Evolutionary conservation across 2,329 filamentous ascomycete species (phyloP), one percentile per base, ranked within the genome.

Genomic region (Biscogniauxia mediterranea): DNA sequence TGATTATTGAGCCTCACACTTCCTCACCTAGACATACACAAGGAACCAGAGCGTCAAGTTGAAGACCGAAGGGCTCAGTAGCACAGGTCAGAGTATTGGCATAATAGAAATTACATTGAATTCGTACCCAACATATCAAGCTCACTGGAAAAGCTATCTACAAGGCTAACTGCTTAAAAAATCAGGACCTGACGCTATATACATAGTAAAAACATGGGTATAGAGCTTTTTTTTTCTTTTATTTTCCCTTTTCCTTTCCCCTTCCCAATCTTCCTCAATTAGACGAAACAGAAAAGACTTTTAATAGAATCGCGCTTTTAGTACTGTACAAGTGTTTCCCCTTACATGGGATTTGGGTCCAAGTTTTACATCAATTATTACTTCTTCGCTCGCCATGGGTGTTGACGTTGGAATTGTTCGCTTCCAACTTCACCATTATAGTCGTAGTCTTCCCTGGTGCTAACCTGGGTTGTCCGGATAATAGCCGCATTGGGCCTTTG

Each of bases 381-480:
- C 38, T 38, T 38, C 58, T 60, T 61, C 17, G 52, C 53, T 7
- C 52, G 55, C 63, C 63, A 65, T 23, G 63, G 63, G 20, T 65
- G 63, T 26, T 65, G 63, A 49, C 61, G 56, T 49, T 59, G 50
- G 25, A 61, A 57, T 26, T 65, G 63, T 15, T 63, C 63, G 9
- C 61, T 42, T 50, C 59, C 56, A 21, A 63, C 61, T 21, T 53
- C 54, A 49, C 53, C 50, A 5, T 50, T 56, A 21, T 65, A 65
- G 42, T 65, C 63, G 42, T 65, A 65, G 52, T 65, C 63, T 38
- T 65, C 63, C 17, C 53, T 59, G 11, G 63, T 65, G 32, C 58
- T 65, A 8, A 65, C 13, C 23, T 63, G 67, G 17, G 68, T 70
- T 2, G 66, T 70, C 19, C 67, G 65, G 52, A 67, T 54, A 38